Evolutionary conservation across 148 eudicot genomes (phyloP), one percentile per base, ranked within the genome.

Genomic region (Camellia lanceoleosa): DNA sequence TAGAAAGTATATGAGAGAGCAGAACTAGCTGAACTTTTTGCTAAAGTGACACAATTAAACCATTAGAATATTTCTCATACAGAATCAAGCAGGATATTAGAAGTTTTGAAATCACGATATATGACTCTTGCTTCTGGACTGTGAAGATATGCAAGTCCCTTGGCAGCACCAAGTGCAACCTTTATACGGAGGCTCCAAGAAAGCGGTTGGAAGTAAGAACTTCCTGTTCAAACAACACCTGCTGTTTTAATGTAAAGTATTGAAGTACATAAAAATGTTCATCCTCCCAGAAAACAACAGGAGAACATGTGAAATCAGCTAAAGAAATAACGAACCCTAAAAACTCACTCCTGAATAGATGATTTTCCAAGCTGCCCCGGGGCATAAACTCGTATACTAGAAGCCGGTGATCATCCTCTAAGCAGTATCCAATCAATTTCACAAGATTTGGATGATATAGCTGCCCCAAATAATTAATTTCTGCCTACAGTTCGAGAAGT

Each of bases 61-160:
- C 61, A 38, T 46, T 44, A 12, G 5, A 62, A 79, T 30, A 56
- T 64, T 76, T 75, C 62, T 84, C 97, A 47, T 87, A 94, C 98
- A 23, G 91, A 84, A 83, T 94, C 98, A 66, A 94, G 87, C 78
- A 94, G 92, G 81, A 94, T 91, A 79, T 92, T 94, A 65, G 98
- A 88, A 13, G 92, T 76, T 59, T 93, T 93, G 83, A 90, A 89
- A 85, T 93, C 98, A 19, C 97, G 92, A 68, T 92, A 94, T 44
- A 94, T 94, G 79, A 94, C 98, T 87, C 84, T 89, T 0, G 89
- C 90, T 76, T 88, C 86, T 3, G 97, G 95, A 78, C 91, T 87
- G 78, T 94, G 98, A 75, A 94, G 95, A 84, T 87, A 94, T 0
- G 93, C 94, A 77, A 94, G 92, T 44, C 98, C 98, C 81, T 87